Evolutionary conservation across 441 rosid genomes (phyloP).

Genomic region (Pelargonium fulgidum): DNA sequence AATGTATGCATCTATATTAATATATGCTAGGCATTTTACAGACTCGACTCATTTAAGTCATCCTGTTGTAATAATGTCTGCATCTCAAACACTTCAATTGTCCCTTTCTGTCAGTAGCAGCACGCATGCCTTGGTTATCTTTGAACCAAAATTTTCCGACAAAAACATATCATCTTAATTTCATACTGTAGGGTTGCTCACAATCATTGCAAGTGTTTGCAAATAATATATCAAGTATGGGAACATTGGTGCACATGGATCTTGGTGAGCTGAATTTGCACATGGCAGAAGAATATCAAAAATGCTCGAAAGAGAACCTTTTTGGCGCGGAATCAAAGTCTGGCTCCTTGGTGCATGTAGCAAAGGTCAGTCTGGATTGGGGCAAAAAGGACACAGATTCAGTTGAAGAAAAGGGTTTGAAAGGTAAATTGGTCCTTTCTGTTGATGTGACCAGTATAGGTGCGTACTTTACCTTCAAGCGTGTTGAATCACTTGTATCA

Average conservation of each 20-base stretch:
- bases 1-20: background rate
- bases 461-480: slow-evolving; percentile 63
- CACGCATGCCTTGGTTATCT: background rate
- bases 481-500: slow-evolving; percentile 63
- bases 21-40: background rate
- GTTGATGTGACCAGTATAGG: slow-evolving; percentile 89
- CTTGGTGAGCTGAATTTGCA: slow-evolving; percentile 94
- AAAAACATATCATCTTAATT: slow-evolving; percentile 17
- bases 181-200: slow-evolving; percentile 66
- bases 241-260: slow-evolving; percentile 79
- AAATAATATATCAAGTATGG: slow-evolving; percentile 74
- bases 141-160: slow-evolving; percentile 8
- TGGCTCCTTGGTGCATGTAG: slow-evolving; percentile 81
- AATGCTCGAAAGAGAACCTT: slow-evolving; percentile 74
- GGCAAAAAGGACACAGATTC: slow-evolving; percentile 73
- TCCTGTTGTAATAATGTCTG: background rate
- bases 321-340: slow-evolving; percentile 89
- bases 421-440: slow-evolving; percentile 68
- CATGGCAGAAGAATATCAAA: slow-evolving; percentile 90
- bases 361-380: slow-evolving; percentile 90
- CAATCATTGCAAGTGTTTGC: slow-evolving; percentile 95
- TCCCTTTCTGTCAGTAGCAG: background rate
- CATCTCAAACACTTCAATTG: background rate
- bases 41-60: background rate
- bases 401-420: slow-evolving; percentile 49